These are phyloP conservation scores for Luvunga scandens DNA, from an alignment of 345 rosid species.

Conservation along the genomic window DNA sequence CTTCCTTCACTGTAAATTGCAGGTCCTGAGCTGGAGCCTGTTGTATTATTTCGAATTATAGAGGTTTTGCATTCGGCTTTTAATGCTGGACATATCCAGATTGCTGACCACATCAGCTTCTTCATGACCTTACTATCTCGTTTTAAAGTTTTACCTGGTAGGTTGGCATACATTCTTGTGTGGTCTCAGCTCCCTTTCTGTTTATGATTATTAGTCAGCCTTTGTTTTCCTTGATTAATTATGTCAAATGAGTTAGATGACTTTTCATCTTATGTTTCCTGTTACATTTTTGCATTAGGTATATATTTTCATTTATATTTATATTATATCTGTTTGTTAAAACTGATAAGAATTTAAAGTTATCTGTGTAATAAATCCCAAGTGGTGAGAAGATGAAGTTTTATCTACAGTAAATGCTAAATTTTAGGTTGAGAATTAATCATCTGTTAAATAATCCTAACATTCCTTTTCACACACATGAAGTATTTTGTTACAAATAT, in stretches of 20 bases:
- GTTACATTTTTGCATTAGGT: not conserved
- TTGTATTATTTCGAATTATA: slow-evolving; percentile 45
- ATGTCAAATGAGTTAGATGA: not conserved
- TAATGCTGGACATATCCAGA: slow-evolving; percentile 59
- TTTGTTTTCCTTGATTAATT: not conserved
- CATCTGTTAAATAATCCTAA: not conserved
- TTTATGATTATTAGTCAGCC: not conserved
- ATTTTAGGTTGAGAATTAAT: not conserved
- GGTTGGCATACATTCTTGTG: slow-evolving; percentile 9
- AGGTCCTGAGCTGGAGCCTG: slow-evolving; percentile 66
- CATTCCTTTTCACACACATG: not conserved
- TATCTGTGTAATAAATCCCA: not conserved
- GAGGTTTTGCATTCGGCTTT: slow-evolving; percentile 66
- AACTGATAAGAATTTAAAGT: not conserved
- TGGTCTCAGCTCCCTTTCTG: not conserved
- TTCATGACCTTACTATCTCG: slow-evolving; percentile 54
- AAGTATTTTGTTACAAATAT: not conserved
- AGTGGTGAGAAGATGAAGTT: not conserved
- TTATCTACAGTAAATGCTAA: not conserved
- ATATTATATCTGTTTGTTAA: not conserved
- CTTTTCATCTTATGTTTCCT: not conserved
- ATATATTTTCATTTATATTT: not conserved
- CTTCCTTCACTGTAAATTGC: slow-evolving; percentile 20
- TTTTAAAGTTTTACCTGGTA: slow-evolving; percentile 65
- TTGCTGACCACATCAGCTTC: slow-evolving; percentile 68